Base-by-base conservation (phyloP, 1,284 basidiomycete species). In the Puccinia horiana region DNA sequence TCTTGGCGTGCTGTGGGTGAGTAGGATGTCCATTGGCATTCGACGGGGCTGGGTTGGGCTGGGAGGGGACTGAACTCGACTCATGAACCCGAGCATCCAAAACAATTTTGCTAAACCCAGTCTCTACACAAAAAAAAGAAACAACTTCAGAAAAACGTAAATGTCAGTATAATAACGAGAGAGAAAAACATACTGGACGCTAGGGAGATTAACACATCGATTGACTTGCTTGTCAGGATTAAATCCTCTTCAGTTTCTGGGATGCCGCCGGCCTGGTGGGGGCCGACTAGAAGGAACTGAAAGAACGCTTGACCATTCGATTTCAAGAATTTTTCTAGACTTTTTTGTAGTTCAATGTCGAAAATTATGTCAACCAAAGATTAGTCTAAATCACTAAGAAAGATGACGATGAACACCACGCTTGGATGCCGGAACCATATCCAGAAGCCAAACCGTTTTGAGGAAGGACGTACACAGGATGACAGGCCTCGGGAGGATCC, bases 401-500 rank as follows among this genome's bases (percentile, higher is more conserved):
- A 16, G 44, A 47, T 8, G 44, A 47, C 9, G 16, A 47, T 16
- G 44, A 47, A 16, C 9, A 47, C 9, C 8, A 16, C 9, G 44
- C 44, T 47, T 47, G 8, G 9, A 47, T 47, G 44, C 9, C 9
- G 8, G 44, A 47, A 16, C 23, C 32, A 35, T 67, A 20, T 37
- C n/a, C n/a, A n/a, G n/a, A n/a, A n/a, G n/a, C n/a, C n/a, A n/a
- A n/a, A n/a, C n/a, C n/a, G n/a, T n/a, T n/a, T n/a, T n/a, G n/a
- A n/a, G 44, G 44, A 8, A 6, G 54, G 18, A 75, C 73, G 32
- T 75, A 75, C 73, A 14, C 58, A 5, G 32, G 35, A n/a, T 78
- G 47, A 56, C 76, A 69, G n/a, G 63, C 63, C 47, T 78, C 76
- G 40, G 76, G 49, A 37, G 76, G 76, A 37, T 69, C 76, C 76